Conservation (phyloP, 2,329 filamentous ascomycete genomes). For the Colletotrichum filicis region DNA sequence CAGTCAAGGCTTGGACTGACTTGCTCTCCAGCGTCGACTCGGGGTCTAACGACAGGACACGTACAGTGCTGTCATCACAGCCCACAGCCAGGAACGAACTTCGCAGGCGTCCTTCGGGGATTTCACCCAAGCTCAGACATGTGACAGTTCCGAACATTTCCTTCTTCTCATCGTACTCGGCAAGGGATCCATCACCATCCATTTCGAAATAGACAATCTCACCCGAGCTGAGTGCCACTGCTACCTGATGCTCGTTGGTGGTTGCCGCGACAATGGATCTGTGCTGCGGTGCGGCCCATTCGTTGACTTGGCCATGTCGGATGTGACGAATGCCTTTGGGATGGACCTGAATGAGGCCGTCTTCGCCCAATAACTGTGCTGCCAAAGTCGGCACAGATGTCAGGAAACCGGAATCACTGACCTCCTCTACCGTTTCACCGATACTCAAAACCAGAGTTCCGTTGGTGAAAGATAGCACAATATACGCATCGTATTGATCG, state of each 20-base stretch:
- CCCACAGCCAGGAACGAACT: conserved; percentile 96
- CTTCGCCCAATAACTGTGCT: conserved; percentile 93
- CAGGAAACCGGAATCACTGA: conserved; percentile 92
- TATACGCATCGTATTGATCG: conserved; percentile 93
- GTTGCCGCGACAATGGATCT: conserved; percentile 94
- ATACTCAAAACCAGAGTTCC: conserved; percentile 93
- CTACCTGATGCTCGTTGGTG: conserved; percentile 93
- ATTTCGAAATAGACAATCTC: conserved; percentile 99
- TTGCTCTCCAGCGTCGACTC: conserved; percentile 93
- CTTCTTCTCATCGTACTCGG: conserved; percentile 94
- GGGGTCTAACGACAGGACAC: conserved; percentile 89
- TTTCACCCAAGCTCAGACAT: conserved; percentile 90
- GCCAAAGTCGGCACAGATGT: conserved; percentile 89
- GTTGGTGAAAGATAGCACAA: conserved; percentile 92
- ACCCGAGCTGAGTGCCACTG: conserved; percentile 91
- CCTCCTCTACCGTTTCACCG: conserved; percentile 95
- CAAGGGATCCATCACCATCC: conserved; percentile 88
- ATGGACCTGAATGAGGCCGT: conserved; percentile 93
- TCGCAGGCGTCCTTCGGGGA: conserved; percentile 88
- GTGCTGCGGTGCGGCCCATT: conserved; percentile 94
- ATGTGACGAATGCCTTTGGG: conserved; percentile 97
- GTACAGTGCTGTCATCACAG: conserved; percentile 95
- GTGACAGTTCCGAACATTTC: conserved; percentile 97
- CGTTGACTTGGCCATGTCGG: conserved; percentile 80
- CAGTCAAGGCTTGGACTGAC: conserved; percentile 92